Evolutionary conservation across 345 rosid species (phyloP).

Genomic region (Lepidium sativum): DNA sequence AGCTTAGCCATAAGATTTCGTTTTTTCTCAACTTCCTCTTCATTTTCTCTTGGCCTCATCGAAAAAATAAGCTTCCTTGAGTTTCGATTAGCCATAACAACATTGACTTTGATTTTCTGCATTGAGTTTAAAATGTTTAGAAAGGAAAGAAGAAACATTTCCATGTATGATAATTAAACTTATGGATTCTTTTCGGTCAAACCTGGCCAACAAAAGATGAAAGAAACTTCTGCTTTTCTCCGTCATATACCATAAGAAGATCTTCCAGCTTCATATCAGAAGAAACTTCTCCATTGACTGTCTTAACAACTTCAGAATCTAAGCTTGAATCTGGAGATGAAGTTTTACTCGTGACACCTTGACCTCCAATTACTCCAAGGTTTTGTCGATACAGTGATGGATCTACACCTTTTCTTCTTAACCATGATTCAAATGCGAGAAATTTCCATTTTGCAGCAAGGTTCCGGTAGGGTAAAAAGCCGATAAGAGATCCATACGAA

Average conservation of each 20-base stretch:
- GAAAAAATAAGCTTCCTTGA: constrained; percentile 71
- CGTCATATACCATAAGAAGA: constrained; percentile 72
- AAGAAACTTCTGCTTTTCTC: constrained; percentile 75
- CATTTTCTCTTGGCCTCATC: constrained; percentile 71
- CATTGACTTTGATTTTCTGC: constrained; percentile 67
- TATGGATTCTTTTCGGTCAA: constrained; percentile 8
- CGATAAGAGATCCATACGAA: constrained; percentile 75
- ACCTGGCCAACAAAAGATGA: constrained; percentile 92
- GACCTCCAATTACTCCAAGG: constrained; percentile 59
- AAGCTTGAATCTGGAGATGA: constrained; percentile 28
- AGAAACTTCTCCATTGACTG: constrained; percentile 36
- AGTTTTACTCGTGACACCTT: constrained; percentile 33
- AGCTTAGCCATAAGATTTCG: constrained; percentile 84
- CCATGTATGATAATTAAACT: neutral
- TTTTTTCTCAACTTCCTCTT: constrained; percentile 62
- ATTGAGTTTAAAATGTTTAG: constrained; percentile 7
- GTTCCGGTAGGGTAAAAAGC: constrained; percentile 82
- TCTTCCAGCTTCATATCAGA: constrained; percentile 75
- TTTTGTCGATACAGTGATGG: constrained; percentile 65
- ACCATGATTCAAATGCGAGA: constrained; percentile 90
- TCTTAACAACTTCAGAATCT: constrained; percentile 28
- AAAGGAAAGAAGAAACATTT: neutral
- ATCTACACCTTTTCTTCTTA: constrained; percentile 77
- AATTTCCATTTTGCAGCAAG: constrained; percentile 78
- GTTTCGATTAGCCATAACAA: constrained; percentile 52